Conservation (phyloP, 2,329 filamentous ascomycete genomes). For the Cladosporium sphaerospermum region DNA sequence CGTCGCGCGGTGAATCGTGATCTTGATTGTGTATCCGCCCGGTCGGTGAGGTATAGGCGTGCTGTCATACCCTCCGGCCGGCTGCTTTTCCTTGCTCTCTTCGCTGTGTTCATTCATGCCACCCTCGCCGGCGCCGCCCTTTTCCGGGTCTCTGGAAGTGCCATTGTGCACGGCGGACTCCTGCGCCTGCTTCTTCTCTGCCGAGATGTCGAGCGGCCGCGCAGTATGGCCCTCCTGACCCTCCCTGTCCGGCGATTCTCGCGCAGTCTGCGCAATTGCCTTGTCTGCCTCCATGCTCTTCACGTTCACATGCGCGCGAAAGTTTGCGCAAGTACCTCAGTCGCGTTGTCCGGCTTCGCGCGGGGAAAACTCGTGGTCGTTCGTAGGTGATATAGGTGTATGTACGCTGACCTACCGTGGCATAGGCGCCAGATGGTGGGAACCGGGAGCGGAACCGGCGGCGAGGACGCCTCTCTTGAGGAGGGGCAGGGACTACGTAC, state of each 20-base stretch:
- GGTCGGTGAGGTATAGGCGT: conserved; percentile 70
- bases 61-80: conserved; percentile 70
- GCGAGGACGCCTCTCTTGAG: background rate
- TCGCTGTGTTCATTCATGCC: conserved; percentile 10
- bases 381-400: too few relatives aligned
- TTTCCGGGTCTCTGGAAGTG: conserved; percentile 8
- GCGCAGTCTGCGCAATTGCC: background rate
- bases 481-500: background rate
- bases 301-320: background rate
- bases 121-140: background rate
- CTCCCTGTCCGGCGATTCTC: background rate
- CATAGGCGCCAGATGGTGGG: too few relatives aligned
- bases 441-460: background rate
- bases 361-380: too few relatives aligned
- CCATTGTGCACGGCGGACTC: conserved; percentile 2
- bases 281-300: conserved; percentile 3
- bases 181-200: conserved; percentile 15
- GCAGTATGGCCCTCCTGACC: background rate
- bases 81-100: conserved; percentile 34
- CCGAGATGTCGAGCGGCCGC: conserved; percentile 5
- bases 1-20: conserved; percentile 73
- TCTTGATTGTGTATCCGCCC: conserved; percentile 63
- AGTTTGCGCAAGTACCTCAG: background rate
- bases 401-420: too few relatives aligned
- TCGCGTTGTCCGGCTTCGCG: too few relatives aligned